These are phyloP conservation scores for Apiospora sp. DNA, from an alignment of 2,329 filamentous ascomycete species.

Conservation along the genomic window DNA sequence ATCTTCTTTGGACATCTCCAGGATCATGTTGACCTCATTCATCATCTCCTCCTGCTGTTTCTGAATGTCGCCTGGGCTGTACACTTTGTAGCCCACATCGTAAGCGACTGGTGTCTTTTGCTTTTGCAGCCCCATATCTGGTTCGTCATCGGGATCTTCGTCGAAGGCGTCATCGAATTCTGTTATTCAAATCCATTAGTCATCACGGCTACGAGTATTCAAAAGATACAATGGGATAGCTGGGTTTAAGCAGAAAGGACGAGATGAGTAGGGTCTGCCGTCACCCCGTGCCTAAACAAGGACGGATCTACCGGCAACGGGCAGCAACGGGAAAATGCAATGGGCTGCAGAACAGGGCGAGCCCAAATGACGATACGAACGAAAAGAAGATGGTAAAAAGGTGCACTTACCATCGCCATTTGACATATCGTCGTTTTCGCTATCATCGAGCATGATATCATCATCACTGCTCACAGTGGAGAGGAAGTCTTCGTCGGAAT, in stretches of 20 bases:
- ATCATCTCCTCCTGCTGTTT: constrained; percentile 86
- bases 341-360: not conserved
- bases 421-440: constrained; percentile 73
- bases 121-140: constrained; percentile 66
- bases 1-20: constrained; percentile 88
- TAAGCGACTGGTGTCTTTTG: constrained; percentile 77
- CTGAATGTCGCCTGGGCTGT: constrained; percentile 82
- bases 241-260: not conserved
- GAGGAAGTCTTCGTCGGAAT: constrained; percentile 95
- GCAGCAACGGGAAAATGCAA: not conserved
- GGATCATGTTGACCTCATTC: constrained; percentile 87
- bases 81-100: constrained; percentile 85
- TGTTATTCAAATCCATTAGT: constrained; percentile 36
- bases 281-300: not conserved
- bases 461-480: constrained; percentile 82
- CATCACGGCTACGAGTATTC: constrained; percentile 20
- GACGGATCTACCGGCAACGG: not conserved
- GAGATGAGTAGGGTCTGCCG: not conserved
- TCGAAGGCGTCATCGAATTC: constrained; percentile 68
- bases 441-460: constrained; percentile 78
- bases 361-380: constrained; percentile 26
- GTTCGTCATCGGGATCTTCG: constrained; percentile 61
- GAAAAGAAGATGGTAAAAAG: not conserved
- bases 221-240: not conserved
- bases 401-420: constrained; percentile 52